Base-by-base conservation (phyloP, 1,284 basidiomycete genomes). In the Melampsora occidentalis region DNA sequence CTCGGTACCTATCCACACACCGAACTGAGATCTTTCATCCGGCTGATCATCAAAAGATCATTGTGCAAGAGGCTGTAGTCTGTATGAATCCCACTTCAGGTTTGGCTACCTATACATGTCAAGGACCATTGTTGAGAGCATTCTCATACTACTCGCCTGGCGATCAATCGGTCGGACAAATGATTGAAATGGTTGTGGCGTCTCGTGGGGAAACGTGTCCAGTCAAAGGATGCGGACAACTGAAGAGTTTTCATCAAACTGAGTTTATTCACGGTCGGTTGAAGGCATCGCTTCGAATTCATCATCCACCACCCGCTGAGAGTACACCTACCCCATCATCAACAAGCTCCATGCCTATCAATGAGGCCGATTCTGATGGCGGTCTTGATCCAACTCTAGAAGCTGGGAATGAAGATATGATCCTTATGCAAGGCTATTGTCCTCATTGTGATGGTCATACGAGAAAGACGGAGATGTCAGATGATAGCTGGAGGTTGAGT, bases 321-420 rank as follows among this genome's bases (percentile, higher is more conserved):
- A 84, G 35, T 84, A 84, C 78, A 84, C 85, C 80, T 90, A 94
- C 77, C 86, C 89, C 75, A 90, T 97, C 80, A 91, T 92, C 64
- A 96, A 94, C 12, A 97, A 94, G 93, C 94, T 91, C 82, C 90
- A 90, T 65, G 97, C 95, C 84, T 88, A 91, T 61, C 84, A 90
- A 12, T 96, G 94, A 81, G 88, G 87, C 3, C 89, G 90, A 5
- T 57, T 57, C 53, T 22, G 53, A 10, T 57, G 53, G 28, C 14
- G 94, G 31, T 63, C 6, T n/a, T 39, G 49, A 64, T 59, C 42
- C 57, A 33, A 46, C 22, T 31, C 42, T 69, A n/a, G 75, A 64
- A 20, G 33, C 33, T 69, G 33, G 12, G 14, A 68, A 70, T 65
- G 59, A 61, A 25, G 59, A 70, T 57, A 25, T 69, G 33, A 70